These are phyloP conservation scores for Ogataea parapolymorpha DNA, from an alignment of 805 yeast species.

Conservation along the genomic window DNA sequence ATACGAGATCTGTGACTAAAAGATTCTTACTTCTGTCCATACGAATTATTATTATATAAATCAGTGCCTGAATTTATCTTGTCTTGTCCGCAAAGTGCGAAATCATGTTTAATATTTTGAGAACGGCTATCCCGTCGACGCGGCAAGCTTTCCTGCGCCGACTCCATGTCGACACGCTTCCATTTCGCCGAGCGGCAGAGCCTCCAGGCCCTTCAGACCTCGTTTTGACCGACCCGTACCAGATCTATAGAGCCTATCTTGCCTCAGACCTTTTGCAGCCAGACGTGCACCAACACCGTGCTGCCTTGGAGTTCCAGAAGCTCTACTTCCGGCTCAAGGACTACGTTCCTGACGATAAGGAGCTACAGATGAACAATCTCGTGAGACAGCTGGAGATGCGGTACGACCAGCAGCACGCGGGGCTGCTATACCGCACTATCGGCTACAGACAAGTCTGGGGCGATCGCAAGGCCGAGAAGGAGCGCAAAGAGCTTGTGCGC, in stretches of 20 bases:
- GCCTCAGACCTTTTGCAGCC: conserved; percentile 46
- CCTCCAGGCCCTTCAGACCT: conserved; percentile 1
- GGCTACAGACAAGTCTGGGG: conserved; percentile 33
- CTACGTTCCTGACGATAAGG: conserved; percentile 53
- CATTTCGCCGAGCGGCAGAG: conserved; percentile 22
- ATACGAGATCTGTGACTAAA: neutral
- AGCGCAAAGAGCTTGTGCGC: conserved; percentile 41
- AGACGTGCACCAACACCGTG: conserved; percentile 60
- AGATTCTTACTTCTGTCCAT: neutral
- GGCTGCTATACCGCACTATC: conserved; percentile 27
- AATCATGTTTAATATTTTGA: neutral
- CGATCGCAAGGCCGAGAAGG: conserved; percentile 10
- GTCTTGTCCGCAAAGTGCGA: conserved; percentile 12
- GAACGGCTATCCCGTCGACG: neutral
- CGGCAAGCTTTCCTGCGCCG: neutral
- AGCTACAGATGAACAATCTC: conserved; percentile 39
- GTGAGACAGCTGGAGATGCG: conserved; percentile 34
- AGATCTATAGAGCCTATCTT: conserved; percentile 52
- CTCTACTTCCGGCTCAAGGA: conserved; percentile 55
- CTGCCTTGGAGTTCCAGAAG: conserved; percentile 60
- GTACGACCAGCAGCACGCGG: conserved; percentile 16
- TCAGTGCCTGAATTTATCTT: conserved; percentile 1
- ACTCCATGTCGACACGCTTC: neutral
- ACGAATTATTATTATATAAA: neutral
- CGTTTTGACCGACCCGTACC: conserved; percentile 55